Evolutionary conservation across 768 basidiomycete genomes (phyloP).

Genomic region (Tremella yokohamensis): DNA sequence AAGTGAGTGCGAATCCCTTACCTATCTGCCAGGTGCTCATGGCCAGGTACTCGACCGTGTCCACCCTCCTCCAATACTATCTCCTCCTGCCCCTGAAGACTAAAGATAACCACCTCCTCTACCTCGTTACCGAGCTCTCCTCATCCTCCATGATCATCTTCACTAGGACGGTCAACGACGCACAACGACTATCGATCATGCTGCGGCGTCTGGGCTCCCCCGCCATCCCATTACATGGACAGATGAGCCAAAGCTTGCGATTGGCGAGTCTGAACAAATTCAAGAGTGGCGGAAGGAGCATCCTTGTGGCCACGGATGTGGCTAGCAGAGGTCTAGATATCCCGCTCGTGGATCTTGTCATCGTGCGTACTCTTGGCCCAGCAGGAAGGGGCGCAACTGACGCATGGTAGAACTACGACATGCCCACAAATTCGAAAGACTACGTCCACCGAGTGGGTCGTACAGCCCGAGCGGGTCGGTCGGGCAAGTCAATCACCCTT

Average conservation of each 20-base stretch:
- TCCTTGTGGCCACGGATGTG: slow-evolving; percentile 93
- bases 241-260: slow-evolving; percentile 87
- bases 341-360: slow-evolving; percentile 89
- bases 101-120: slow-evolving; percentile 86
- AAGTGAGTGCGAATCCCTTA: slow-evolving; percentile 62
- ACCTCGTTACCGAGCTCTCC: slow-evolving; percentile 80
- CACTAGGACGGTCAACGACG: slow-evolving; percentile 90
- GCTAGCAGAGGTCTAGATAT: slow-evolving; percentile 95
- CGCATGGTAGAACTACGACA: slow-evolving; percentile 71
- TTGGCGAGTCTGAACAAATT: slow-evolving; percentile 92
- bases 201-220: slow-evolving; percentile 87
- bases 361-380: slow-evolving; percentile 51
- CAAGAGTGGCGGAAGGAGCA: slow-evolving; percentile 83
- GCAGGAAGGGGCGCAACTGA: not conserved
- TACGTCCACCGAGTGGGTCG: slow-evolving; percentile 98
- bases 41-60: slow-evolving; percentile 88
- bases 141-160: slow-evolving; percentile 95
- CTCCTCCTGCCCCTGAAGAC: slow-evolving; percentile 85
- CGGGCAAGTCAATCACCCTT: slow-evolving; percentile 94
- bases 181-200: slow-evolving; percentile 81
- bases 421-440: slow-evolving; percentile 96
- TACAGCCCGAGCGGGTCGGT: slow-evolving; percentile 94
- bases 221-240: slow-evolving; percentile 92
- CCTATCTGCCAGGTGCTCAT: too few species aligned
- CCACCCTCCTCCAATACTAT: slow-evolving; percentile 91